A percentile compares a stretch with the other conserved stretches of the same genome.
These are phyloP conservation scores for Penicillium subrubescens DNA, from an alignment of 495 filamentous ascomycete species.

Conservation along the genomic window DNA sequence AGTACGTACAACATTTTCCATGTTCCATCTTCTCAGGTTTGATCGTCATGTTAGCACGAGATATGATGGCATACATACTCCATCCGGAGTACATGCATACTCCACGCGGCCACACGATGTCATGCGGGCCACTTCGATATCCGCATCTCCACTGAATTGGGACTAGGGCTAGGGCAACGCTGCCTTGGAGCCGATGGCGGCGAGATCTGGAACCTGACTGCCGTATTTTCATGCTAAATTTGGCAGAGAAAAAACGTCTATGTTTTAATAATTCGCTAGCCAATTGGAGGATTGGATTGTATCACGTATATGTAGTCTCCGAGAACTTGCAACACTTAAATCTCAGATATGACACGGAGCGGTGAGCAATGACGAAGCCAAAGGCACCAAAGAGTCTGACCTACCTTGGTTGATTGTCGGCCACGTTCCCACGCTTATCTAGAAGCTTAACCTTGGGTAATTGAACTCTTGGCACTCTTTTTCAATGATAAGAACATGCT, in stretches of 20 bases:
- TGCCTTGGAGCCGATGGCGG: background rate
- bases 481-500: no score
- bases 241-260: background rate
- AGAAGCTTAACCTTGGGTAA: no score
- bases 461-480: no score
- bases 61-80: background rate
- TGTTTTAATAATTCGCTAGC: background rate
- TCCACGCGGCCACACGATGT: conserved; percentile 1
- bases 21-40: background rate
- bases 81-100: background rate
- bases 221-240: no score
- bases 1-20: background rate
- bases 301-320: background rate
- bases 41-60: background rate
- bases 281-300: background rate
- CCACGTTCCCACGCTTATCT: no score
- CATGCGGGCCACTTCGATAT: background rate
- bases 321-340: background rate
- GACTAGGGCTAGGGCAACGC: background rate
- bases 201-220: no score
- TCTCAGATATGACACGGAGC: no score
- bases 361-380: no score
- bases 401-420: no score
- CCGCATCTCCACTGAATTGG: background rate
- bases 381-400: no score